phyloP scores from a whole-genome alignment of 1,139 yeast species.

The Zygosaccharomyces sapae region DNA sequence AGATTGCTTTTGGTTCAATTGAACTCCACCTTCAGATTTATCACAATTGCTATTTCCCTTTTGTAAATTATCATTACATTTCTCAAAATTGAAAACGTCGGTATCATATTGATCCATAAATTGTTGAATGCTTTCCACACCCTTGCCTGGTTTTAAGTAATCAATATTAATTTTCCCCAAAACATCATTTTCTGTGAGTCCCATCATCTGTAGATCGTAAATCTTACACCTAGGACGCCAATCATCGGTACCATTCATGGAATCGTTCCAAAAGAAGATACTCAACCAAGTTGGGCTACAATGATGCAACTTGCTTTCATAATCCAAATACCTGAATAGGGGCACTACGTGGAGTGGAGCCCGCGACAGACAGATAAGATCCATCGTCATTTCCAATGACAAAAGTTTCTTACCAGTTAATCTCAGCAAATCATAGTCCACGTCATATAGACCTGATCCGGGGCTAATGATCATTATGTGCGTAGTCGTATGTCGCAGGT shows the following conservation, averaged over 20 bases:
- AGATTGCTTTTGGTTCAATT: slow-evolving; percentile 2
- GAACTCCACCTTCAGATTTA: slow-evolving; percentile 1
- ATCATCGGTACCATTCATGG: slow-evolving; percentile 41
- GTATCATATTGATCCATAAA: slow-evolving; percentile 63
- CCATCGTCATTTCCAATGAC: slow-evolving; percentile 79
- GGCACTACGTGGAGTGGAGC: slow-evolving; percentile 94
- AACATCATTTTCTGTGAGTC: slow-evolving; percentile 86
- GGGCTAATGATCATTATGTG: slow-evolving; percentile 87
- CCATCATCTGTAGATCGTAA: slow-evolving; percentile 97
- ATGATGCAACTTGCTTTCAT: slow-evolving; percentile 54
- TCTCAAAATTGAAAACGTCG: slow-evolving; percentile 41
- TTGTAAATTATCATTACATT: neutral
- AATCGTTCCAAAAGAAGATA: slow-evolving; percentile 77
- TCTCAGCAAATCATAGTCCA: slow-evolving; percentile 71
- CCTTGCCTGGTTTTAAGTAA: slow-evolving; percentile 16
- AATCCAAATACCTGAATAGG: slow-evolving; percentile 64
- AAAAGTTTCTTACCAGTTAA: slow-evolving; percentile 73
- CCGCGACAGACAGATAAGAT: slow-evolving; percentile 80
- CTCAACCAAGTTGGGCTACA: slow-evolving; percentile 96
- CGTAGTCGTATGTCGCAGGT: slow-evolving; percentile 77
- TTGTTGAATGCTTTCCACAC: slow-evolving; percentile 40
- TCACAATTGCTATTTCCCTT: neutral
- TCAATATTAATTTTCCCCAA: slow-evolving; percentile 28
- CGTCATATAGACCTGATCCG: slow-evolving; percentile 91
- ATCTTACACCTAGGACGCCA: slow-evolving; percentile 95